These are phyloP conservation scores for Pythium dissotocum DNA, from an alignment of 352 stramenopile species.

Conservation along the genomic window DNA sequence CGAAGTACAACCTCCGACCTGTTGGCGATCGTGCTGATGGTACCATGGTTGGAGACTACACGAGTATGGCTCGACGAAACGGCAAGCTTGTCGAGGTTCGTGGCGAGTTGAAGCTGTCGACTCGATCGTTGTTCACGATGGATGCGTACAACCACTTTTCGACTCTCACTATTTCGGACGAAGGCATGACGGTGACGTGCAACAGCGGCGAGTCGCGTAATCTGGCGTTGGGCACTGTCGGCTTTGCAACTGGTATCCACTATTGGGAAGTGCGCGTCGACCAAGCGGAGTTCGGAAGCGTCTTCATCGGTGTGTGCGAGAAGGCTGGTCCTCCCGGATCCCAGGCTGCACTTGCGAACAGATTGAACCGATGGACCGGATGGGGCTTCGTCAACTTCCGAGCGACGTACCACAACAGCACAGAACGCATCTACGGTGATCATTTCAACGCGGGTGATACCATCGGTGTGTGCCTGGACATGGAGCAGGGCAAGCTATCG, in stretches of 20 bases:
- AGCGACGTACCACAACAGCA: slow-evolving; percentile 92
- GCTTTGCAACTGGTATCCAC: slow-evolving; percentile 92
- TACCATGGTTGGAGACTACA: slow-evolving; percentile 56
- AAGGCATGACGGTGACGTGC: slow-evolving; percentile 78
- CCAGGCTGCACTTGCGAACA: slow-evolving; percentile 72
- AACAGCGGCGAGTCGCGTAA: slow-evolving; percentile 86
- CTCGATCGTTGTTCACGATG: slow-evolving; percentile 84
- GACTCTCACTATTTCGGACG: slow-evolving; percentile 74
- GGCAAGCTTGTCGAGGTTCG: slow-evolving; percentile 66
- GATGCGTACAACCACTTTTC: slow-evolving; percentile 79
- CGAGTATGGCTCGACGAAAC: slow-evolving; percentile 51
- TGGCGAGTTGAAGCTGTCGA: slow-evolving; percentile 66
- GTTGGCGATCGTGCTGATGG: slow-evolving; percentile 9
- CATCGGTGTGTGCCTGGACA: slow-evolving; percentile 98
- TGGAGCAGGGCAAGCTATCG: slow-evolving; percentile 96
- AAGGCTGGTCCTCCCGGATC: slow-evolving; percentile 80
- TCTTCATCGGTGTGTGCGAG: slow-evolving; percentile 97
- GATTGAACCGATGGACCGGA: slow-evolving; percentile 88
- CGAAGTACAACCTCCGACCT: slow-evolving; percentile 69
- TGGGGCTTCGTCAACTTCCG: slow-evolving; percentile 98
- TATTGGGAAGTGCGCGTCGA: slow-evolving; percentile 98
- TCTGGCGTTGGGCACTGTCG: slow-evolving; percentile 79
- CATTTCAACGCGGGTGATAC: slow-evolving; percentile 95
- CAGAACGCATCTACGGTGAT: slow-evolving; percentile 89
- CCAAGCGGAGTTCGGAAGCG: slow-evolving; percentile 96